Evolutionary conservation across 495 filamentous ascomycete genomes (phyloP), one percentile per base, ranked within the genome.

Genomic region (Amniculicola lignicola): DNA sequence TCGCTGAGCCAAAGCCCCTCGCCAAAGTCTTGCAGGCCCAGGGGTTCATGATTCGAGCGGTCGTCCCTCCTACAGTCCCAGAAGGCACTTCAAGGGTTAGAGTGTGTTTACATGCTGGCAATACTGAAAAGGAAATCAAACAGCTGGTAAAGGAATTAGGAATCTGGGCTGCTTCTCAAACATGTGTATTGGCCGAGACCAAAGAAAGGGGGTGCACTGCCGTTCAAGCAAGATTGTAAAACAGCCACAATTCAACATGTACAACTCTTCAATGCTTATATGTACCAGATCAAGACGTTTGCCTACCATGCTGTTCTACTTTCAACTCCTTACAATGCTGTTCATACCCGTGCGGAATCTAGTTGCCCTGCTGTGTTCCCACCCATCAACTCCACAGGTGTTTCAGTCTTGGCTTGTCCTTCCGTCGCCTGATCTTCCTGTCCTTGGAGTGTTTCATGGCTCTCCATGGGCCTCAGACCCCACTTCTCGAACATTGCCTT

Each of bases 401-500:
- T n/a, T n/a, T n/a, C n/a, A n/a, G n/a, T n/a, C n/a, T n/a, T n/a
- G n/a, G n/a, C n/a, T n/a, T n/a, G n/a, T n/a, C n/a, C n/a, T n/a
- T n/a, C n/a, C n/a, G n/a, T n/a, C n/a, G n/a, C n/a, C n/a, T n/a
- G n/a, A n/a, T n/a, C 42, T 27, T 57, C 40, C 40, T 59, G 49
- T 5, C 61, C 55, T 31, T 49, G 48, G 24, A 63, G 24, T 9
- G 55, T 61, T 43, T 72, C 67, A 47, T 77, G 74, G 40, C 69
- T 83, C 69, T 77, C 74, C 85, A 88, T 86, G 29, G 87, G 85
- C 59, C 77, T 73, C 62, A 89, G 70, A 7, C 89, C 89, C 85
- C 85, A 92, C 41, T 76, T 75, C 7, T 84, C 81, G 70, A 94
- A 90, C 81, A 92, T 86, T 6, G 54, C 80, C 45, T 79, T 82